Conservation (phyloP, 208 protist species). For the Leishmania guyanensis region DNA sequence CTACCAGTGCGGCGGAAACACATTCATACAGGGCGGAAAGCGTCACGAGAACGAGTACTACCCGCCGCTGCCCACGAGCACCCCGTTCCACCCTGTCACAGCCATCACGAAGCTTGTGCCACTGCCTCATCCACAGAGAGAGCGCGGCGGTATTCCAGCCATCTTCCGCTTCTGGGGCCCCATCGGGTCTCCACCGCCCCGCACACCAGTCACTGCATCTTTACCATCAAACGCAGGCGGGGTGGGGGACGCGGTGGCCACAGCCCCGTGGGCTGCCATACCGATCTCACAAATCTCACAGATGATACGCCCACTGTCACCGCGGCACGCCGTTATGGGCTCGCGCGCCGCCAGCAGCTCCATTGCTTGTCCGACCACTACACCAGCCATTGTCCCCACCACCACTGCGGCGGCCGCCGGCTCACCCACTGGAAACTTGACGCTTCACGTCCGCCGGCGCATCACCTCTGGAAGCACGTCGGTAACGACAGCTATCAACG, state of each 20-base stretch:
- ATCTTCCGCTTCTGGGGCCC: slow-evolving; percentile 33
- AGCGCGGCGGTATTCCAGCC: slow-evolving; percentile 26
- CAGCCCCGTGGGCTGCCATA: neutral
- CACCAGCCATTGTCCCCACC: neutral
- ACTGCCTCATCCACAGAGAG: slow-evolving; percentile 17
- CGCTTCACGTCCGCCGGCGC: slow-evolving; percentile 23
- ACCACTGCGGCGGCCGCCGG: neutral
- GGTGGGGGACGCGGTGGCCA: neutral
- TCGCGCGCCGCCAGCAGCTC: neutral
- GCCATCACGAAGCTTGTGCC: slow-evolving; percentile 15
- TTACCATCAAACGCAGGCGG: neutral
- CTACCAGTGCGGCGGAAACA: slow-evolving; percentile 45
- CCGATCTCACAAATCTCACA: neutral
- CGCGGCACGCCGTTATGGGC: neutral
- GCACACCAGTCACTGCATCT: slow-evolving; percentile 4
- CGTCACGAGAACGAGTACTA: slow-evolving; percentile 51
- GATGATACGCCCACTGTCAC: neutral
- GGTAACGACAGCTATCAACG: neutral
- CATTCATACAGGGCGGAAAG: slow-evolving; percentile 51
- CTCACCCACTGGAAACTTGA: neutral
- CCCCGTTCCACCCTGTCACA: slow-evolving; percentile 18
- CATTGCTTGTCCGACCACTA: neutral
- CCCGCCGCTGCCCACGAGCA: slow-evolving; percentile 32
- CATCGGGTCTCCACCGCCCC: slow-evolving; percentile 15
- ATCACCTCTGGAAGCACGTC: neutral